A percentile compares a stretch with the other conserved stretches of the same genome.
phyloP scores from a whole-genome alignment of 2,329 filamentous ascomycete species.

The Colletotrichum magnum region DNA sequence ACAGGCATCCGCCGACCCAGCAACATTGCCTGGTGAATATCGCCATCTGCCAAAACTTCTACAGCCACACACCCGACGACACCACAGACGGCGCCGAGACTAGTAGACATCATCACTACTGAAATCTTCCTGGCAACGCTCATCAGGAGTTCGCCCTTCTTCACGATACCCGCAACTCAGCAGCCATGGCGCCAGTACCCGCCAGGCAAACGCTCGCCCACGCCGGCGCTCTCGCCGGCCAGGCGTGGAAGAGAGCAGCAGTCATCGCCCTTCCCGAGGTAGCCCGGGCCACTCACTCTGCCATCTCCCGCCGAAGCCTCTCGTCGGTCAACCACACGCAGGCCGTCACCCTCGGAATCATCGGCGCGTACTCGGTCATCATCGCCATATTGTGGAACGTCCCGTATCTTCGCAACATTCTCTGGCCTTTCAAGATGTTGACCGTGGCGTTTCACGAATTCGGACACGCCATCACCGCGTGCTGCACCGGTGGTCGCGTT shows the following conservation, averaged over 20 bases:
- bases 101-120: too few species aligned
- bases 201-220: slow-evolving; percentile 33
- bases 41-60: too few species aligned
- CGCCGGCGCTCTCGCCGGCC: slow-evolving; percentile 19
- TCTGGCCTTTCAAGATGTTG: slow-evolving; percentile 91
- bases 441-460: slow-evolving; percentile 89
- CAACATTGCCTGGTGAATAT: too few species aligned
- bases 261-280: slow-evolving; percentile 23
- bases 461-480: slow-evolving; percentile 80
- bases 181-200: slow-evolving; percentile 32
- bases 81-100: too few species aligned
- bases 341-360: slow-evolving; percentile 78
- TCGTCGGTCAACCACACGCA: slow-evolving; percentile 76
- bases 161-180: background rate
- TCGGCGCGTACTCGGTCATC: slow-evolving; percentile 76
- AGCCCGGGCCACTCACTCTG: slow-evolving; percentile 33
- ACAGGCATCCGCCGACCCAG: too few species aligned
- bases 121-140: background rate
- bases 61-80: too few species aligned
- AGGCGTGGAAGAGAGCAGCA: slow-evolving; percentile 28
- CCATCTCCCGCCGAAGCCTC: slow-evolving; percentile 66
- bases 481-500: slow-evolving; percentile 80
- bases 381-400: slow-evolving; percentile 87
- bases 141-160: background rate
- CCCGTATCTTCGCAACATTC: slow-evolving; percentile 79